Base-by-base conservation (phyloP, 495 filamentous ascomycete species). In the Xylaria grammica region DNA sequence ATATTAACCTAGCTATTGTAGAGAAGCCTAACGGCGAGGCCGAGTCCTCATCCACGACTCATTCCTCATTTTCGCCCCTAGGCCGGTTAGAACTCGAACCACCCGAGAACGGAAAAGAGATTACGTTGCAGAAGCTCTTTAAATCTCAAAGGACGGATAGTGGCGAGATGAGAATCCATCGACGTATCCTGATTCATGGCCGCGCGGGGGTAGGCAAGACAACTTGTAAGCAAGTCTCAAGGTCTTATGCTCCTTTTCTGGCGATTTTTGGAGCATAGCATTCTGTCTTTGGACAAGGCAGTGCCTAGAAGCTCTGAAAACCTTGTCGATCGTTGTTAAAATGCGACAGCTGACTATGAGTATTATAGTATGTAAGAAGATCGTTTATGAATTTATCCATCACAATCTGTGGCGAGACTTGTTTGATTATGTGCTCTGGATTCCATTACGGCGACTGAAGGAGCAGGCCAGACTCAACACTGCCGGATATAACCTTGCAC, bases 331-430 rank as follows among this genome's bases (percentile, higher is more conserved):
- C n/a, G n/a, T n/a, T n/a, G n/a, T n/a, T n/a, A n/a, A n/a, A n/a
- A n/a, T n/a, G n/a, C n/a, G n/a, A n/a, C n/a, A n/a, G n/a, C n/a
- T n/a, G n/a, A n/a, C n/a, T n/a, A n/a, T n/a, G n/a, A n/a, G n/a
- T n/a, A n/a, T n/a, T n/a, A n/a, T n/a, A n/a, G n/a, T 80, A 20
- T 80, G 75, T 68, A 82, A 82, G 53, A 82, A 79, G 70, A 77
- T 77, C 36, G 64, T 80, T 44, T 51, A 74, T 63, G 72, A 71
- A 15, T 77, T 75, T 62, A 60, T 48, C n/a, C 10, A 65, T 62
- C 51, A 59, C 34, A 44, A 30, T 32, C 46, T 52, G 15, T 79
- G 75, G 76, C 52, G 42, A 0, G 56, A 69, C 2, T 17, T 69
- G 13, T 79, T 77, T 60, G 74, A 79, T 65, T 70, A 72, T 24